phyloP scores from a whole-genome alignment of 1,139 yeast species.

The Diutina neorugosa region DNA sequence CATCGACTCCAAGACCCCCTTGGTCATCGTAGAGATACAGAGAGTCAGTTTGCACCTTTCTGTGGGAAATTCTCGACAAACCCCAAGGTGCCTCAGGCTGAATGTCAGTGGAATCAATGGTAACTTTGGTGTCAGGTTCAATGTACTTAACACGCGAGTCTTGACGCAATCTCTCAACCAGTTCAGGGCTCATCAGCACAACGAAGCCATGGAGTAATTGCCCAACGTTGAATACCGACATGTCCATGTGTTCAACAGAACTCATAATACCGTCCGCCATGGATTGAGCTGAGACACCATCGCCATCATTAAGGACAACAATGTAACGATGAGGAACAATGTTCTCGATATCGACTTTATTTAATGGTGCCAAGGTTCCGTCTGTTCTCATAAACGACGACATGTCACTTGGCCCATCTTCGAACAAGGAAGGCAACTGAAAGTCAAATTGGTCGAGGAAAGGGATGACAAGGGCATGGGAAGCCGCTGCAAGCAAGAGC shows the following conservation, averaged over 20 bases:
- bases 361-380: neutral
- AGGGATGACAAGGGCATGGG: neutral
- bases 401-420: no score
- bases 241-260: neutral
- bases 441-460: constrained; percentile 1
- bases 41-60: constrained; percentile 8
- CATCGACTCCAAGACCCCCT: constrained; percentile 33
- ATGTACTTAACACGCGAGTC: neutral
- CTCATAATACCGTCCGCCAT: neutral
- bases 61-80: constrained; percentile 11
- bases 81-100: constrained; percentile 5
- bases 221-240: neutral
- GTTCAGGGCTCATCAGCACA: neutral
- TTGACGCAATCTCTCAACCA: neutral
- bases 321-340: neutral
- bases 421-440: neutral
- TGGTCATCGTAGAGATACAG: constrained; percentile 23
- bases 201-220: neutral
- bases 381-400: neutral
- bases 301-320: neutral
- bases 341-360: neutral
- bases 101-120: neutral
- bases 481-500: neutral
- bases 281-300: neutral
- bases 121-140: neutral